Percentiles rank a stretch among this genome's conserved stretches.
Conservation (phyloP, 2,329 filamentous ascomycete genomes). For the Fusarium penzigii region DNA sequence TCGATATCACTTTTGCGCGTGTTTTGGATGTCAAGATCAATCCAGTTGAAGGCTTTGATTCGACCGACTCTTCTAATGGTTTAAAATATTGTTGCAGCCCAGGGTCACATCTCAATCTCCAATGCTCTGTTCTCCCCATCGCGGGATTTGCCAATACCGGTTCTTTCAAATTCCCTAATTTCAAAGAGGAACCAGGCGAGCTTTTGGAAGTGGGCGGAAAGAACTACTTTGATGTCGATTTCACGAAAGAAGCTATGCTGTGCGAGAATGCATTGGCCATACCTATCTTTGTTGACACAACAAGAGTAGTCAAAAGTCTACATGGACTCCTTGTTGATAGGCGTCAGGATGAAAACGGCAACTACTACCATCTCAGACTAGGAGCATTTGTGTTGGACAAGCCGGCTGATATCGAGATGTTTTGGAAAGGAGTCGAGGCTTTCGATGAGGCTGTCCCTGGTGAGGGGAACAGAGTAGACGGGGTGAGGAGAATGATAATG, state of each 20-base stretch:
- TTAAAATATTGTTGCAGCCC: constrained; percentile 5
- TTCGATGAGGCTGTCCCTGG: not conserved
- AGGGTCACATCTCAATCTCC: constrained; percentile 2
- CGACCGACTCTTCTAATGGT: not conserved
- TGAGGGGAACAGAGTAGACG: not conserved
- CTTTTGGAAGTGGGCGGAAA: not conserved
- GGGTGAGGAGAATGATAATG: not conserved
- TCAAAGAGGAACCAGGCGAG: not conserved
- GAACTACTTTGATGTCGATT: constrained; percentile 12
- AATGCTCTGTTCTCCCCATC: constrained; percentile 6
- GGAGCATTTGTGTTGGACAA: constrained; percentile 4
- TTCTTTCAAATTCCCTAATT: not conserved
- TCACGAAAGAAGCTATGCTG: constrained; percentile 5
- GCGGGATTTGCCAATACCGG: not conserved
- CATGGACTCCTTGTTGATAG: constrained; percentile 5
- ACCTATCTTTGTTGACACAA: constrained; percentile 5
- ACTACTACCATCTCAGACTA: not conserved
- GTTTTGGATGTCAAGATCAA: constrained; percentile 1
- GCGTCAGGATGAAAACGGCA: not conserved
- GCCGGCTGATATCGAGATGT: not conserved
- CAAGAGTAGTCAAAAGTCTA: not conserved
- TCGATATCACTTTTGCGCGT: not conserved
- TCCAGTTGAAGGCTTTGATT: not conserved
- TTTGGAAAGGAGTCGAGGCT: constrained; percentile 1
- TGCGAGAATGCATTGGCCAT: constrained; percentile 2